Evolutionary conservation across 2,329 filamentous ascomycete genomes (phyloP).

Genomic region (Emmonsia crescens): DNA sequence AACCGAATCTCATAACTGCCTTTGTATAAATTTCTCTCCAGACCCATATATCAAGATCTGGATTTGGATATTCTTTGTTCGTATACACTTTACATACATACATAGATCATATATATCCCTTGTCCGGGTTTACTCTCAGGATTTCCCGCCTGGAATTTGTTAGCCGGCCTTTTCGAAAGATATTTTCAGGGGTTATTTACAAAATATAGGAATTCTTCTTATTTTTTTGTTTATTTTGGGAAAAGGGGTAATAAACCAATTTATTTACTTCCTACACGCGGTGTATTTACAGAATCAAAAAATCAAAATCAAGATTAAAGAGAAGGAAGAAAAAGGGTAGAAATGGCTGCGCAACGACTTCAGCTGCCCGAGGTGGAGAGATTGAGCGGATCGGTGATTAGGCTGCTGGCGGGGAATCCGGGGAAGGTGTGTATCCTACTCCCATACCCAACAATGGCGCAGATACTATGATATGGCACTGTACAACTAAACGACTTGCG

Average conservation of each 20-base stretch:
- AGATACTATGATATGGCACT: background rate
- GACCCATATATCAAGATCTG: background rate
- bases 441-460: background rate
- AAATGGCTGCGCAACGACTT: constrained; percentile 52
- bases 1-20: background rate
- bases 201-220: background rate
- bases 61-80: background rate
- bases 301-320: background rate
- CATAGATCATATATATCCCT: background rate
- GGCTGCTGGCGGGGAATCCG: constrained; percentile 84
- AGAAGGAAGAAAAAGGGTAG: background rate
- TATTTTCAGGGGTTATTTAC: background rate
- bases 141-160: background rate
- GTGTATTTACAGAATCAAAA: background rate
- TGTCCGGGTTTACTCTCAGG: background rate
- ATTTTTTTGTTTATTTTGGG: background rate
- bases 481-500: background rate
- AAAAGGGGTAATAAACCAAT: background rate
- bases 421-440: constrained; percentile 54
- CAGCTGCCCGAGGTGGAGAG: constrained; percentile 63
- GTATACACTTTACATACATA: background rate
- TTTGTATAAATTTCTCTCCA: background rate
- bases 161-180: background rate
- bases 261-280: background rate
- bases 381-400: constrained; percentile 65